Percentiles rank a stretch among this genome's conserved stretches.
These are phyloP conservation scores for Tieghemostelium lacteum DNA, from an alignment of 78 protist genomes.

Conservation along the genomic window DNA sequence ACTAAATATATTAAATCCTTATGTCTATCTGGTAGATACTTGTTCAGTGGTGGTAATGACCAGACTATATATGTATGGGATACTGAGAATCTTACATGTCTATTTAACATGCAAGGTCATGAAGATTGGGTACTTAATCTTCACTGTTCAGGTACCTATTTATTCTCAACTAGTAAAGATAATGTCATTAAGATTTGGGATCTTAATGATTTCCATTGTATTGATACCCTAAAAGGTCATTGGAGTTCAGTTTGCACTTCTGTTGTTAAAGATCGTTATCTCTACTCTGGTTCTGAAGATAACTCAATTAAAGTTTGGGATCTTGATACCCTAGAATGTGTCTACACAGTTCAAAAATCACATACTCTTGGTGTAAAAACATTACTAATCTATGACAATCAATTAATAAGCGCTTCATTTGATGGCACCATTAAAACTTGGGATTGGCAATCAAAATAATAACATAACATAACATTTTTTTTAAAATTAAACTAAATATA, in stretches of 20 bases:
- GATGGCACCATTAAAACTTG: conserved; percentile 65
- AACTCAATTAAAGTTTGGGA: conserved; percentile 76
- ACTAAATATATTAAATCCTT: conserved; percentile 48
- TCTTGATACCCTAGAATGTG: conserved; percentile 62
- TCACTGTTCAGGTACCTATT: conserved; percentile 14
- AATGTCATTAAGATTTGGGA: conserved; percentile 75
- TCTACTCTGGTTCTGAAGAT: conserved; percentile 66
- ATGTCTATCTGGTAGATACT: conserved; percentile 46
- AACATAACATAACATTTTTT: no score
- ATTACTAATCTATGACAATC: conserved; percentile 14
- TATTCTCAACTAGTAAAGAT: conserved; percentile 60
- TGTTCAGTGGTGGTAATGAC: conserved; percentile 69
- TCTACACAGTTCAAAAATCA: conserved; percentile 50
- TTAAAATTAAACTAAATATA: no score
- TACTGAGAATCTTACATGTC: conserved; percentile 36
- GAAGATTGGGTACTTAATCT: conserved; percentile 74
- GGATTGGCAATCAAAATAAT: no score
- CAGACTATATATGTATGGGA: conserved; percentile 67
- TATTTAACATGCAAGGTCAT: conserved; percentile 71
- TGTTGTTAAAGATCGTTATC: conserved; percentile 56
- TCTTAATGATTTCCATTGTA: conserved; percentile 57
- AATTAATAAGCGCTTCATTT: conserved; percentile 36
- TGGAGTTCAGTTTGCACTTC: conserved; percentile 51
- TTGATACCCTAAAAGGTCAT: conserved; percentile 68
- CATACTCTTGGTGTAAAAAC: conserved; percentile 63